Conservation (phyloP, 2,329 filamentous ascomycete genomes). For the Arthrobotrys megalospora region DNA sequence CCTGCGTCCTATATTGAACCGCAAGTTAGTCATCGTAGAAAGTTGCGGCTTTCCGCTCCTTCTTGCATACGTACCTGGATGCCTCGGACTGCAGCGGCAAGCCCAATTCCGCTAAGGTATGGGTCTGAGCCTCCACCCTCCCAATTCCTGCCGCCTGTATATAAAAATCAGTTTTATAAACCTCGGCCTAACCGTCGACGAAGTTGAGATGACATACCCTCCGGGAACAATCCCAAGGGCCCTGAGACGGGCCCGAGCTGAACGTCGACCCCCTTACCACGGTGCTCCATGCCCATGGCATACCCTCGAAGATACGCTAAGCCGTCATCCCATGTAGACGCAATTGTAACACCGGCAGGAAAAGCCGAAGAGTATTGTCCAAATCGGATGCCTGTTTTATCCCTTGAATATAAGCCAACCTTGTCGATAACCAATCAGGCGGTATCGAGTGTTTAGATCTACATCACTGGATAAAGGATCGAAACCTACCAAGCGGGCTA, state of each 20-base stretch:
- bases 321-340: conserved; percentile 72
- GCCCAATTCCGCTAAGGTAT: conserved; percentile 65
- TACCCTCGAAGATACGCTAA: conserved; percentile 69
- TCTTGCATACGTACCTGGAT: conserved; percentile 63
- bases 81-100: conserved; percentile 65
- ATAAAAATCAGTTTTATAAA: conserved; percentile 26
- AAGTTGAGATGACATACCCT: conserved; percentile 50
- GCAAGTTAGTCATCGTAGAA: conserved; percentile 52
- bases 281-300: conserved; percentile 68
- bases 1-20: conserved; percentile 70
- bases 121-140: conserved; percentile 68
- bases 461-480: conserved; percentile 63
- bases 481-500: conserved; percentile 69
- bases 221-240: conserved; percentile 59
- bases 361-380: conserved; percentile 69
- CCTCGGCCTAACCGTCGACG: conserved; percentile 33
- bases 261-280: conserved; percentile 61
- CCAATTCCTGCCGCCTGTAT: conserved; percentile 68
- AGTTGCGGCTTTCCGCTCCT: conserved; percentile 34
- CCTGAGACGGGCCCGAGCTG: conserved; percentile 60
- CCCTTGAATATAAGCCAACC: conserved; percentile 34
- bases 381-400: conserved; percentile 48
- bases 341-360: conserved; percentile 72
- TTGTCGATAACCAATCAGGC: conserved; percentile 24
- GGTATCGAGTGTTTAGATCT: conserved; percentile 69